Percentiles rank a stretch among this genome's conserved stretches.
phyloP scores from a whole-genome alignment of 2,329 filamentous ascomycete genomes.

The Verticillium albo-atrum region DNA sequence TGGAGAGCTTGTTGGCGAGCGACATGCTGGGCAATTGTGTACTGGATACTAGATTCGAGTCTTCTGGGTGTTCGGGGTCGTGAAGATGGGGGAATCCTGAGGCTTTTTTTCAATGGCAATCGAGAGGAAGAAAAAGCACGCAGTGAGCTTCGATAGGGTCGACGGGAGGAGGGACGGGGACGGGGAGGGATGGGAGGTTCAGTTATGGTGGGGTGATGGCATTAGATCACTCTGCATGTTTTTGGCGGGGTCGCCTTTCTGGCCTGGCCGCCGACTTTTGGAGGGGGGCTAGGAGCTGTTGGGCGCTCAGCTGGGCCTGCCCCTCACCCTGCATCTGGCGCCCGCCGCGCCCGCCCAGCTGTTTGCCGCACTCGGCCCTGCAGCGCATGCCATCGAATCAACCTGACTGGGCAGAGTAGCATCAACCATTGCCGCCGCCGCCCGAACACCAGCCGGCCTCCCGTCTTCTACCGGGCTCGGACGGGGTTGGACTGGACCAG shows the following conservation, averaged over 20 bases:
- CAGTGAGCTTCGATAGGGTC: slow-evolving; percentile 13
- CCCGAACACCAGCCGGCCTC: neutral
- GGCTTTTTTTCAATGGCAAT: slow-evolving; percentile 12
- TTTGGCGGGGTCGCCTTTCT: slow-evolving; percentile 17
- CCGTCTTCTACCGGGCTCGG: neutral
- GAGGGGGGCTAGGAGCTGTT: slow-evolving; percentile 5
- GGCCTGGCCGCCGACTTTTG: no score
- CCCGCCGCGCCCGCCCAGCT: no score
- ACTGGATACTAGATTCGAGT: slow-evolving; percentile 10
- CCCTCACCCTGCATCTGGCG: no score
- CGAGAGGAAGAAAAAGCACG: slow-evolving; percentile 6
- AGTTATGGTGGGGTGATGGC: slow-evolving; percentile 16
- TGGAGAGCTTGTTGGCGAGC: slow-evolving; percentile 96
- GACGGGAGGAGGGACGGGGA: slow-evolving; percentile 10
- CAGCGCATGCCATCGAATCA: neutral
- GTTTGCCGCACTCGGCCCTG: no score
- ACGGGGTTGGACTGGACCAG: no score
- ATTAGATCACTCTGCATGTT: slow-evolving; percentile 12
- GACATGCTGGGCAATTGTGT: slow-evolving; percentile 65
- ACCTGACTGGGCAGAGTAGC: no score
- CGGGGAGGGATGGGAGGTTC: slow-evolving; percentile 3
- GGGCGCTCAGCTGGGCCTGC: no score
- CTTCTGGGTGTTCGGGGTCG: slow-evolving; percentile 4
- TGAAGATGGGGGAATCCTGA: slow-evolving; percentile 16
- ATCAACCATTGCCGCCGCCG: neutral